phyloP scores from a whole-genome alignment of 2,329 filamentous ascomycete species.

The Aspergillus sp. region DNA sequence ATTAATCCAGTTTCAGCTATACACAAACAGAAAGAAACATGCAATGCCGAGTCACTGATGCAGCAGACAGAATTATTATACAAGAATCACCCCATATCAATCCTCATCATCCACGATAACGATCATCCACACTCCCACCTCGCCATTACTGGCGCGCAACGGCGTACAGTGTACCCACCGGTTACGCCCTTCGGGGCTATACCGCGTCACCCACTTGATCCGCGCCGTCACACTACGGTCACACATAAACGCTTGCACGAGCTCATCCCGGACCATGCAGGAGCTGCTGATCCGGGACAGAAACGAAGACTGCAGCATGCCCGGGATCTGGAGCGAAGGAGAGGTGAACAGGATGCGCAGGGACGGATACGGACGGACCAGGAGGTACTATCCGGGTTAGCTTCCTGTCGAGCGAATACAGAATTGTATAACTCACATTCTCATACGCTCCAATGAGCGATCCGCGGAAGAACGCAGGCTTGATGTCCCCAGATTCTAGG shows the following conservation, averaged over 20 bases:
- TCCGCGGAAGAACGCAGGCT: conserved; percentile 24
- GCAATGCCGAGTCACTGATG: too few species aligned
- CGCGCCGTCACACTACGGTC: conserved; percentile 73
- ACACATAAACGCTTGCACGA: conserved; percentile 61
- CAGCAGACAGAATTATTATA: too few species aligned
- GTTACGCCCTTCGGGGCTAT: conserved; percentile 57
- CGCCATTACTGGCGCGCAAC: conserved; percentile 63
- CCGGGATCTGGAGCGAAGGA: conserved; percentile 64
- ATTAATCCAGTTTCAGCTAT: too few species aligned
- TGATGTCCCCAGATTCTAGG: conserved; percentile 40
- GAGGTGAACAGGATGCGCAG: conserved; percentile 69
- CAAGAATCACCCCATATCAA: neutral
- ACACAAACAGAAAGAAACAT: too few species aligned
- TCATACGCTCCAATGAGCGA: conserved; percentile 52
- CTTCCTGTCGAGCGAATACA: neutral
- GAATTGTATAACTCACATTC: conserved; percentile 45
- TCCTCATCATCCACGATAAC: conserved; percentile 68
- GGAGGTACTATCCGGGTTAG: conserved; percentile 33
- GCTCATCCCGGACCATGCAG: conserved; percentile 52
- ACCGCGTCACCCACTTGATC: conserved; percentile 64
- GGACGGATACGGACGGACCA: conserved; percentile 60
- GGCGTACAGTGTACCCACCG: conserved; percentile 79
- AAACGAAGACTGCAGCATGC: conserved; percentile 62
- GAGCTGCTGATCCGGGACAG: conserved; percentile 47
- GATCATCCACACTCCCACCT: conserved; percentile 77